Evolutionary conservation across 257 asterid genomes (phyloP), one percentile per base, ranked within the genome.

Genomic region (Penstemon eatonii): DNA sequence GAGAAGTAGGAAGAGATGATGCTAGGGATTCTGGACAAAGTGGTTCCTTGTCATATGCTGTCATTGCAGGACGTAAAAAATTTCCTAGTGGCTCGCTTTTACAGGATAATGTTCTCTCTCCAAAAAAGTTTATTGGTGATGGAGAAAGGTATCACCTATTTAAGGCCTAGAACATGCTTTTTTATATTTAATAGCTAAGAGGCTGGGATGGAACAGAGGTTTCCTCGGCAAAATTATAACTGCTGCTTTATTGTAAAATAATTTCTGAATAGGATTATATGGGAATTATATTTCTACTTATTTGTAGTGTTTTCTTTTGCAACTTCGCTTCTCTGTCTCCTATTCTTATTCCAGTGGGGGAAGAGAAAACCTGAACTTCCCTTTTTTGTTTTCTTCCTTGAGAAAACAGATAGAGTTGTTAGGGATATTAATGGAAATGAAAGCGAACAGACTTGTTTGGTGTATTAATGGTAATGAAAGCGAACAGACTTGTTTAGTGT

Each of bases 61-160:
- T 75, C 52, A 45, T 64, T 78, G 78, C 81, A 15, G 95, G 81
- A 63, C 77, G 63, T 59, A 76, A 79, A 75, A 83, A 75, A 18
- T 45, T 66, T 63, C 71, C 78, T 70, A 83, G 96, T 72, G 78
- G 82, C 83, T 77, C 95, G 75, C 71, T 83, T 68, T 69, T 83
- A 72, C 96, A 76, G 76, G 96, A 88, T 62, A 81, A 78, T 64
- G 72, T 63, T 74, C 73, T 61, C 69, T 80, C 87, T 43, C 79
- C 89, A 41, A 89, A 80, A 79, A 87, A 75, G 76, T 60, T 76
- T 40, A 44, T 59, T 65, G 87, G 80, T 70, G 89, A 91, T 73
- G 96, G 89, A 47, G 96, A 87, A 73, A 94, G 99, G 99, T 94
- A 46, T 55, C 50, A 47, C 61, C 54, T 60, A 45, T 61, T 49